A percentile compares a stretch with the other conserved stretches of the same genome.
phyloP scores from a whole-genome alignment of 148 eudicot species.

The Rhododendron vialii region DNA sequence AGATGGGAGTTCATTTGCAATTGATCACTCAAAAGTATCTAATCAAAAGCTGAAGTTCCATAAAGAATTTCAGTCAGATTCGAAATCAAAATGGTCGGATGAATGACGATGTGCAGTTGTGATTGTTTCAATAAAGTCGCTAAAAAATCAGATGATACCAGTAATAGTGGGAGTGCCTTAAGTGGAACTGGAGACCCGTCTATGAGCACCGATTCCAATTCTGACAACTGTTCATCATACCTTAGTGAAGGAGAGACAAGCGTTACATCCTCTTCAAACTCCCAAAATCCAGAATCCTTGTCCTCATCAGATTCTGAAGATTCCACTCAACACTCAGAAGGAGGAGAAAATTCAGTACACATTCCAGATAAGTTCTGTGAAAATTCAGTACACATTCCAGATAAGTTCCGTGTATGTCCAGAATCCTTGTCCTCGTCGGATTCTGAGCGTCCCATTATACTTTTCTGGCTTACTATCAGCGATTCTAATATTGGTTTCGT shows the following conservation, averaged over 20 bases:
- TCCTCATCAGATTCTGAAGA: constrained; percentile 87
- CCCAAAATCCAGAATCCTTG: constrained; percentile 58
- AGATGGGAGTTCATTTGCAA: constrained; percentile 33
- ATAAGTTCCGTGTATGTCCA: constrained; percentile 25
- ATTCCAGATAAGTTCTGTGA: constrained; percentile 26
- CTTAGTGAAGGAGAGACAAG: constrained; percentile 90
- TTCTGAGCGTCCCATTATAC: no score
- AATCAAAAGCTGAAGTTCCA: constrained; percentile 38
- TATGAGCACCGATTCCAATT: constrained; percentile 59
- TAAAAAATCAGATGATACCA: constrained; percentile 20
- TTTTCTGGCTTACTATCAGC: background rate
- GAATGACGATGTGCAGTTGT: constrained; percentile 31
- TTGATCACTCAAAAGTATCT: constrained; percentile 40
- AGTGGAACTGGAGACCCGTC: constrained; percentile 41
- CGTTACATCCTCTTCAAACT: constrained; percentile 54
- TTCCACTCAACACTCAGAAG: constrained; percentile 59
- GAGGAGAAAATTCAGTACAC: constrained; percentile 40
- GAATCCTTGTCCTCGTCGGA: no score
- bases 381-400: constrained; percentile 28
- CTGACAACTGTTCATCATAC: constrained; percentile 88
- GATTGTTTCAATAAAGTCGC: constrained; percentile 29
- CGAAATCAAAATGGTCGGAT: constrained; percentile 47
- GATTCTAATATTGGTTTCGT: background rate
- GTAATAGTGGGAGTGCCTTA: constrained; percentile 27
- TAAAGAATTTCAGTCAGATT: constrained; percentile 42